A percentile compares a stretch with the other conserved stretches of the same genome.
Conservation (phyloP, 2,329 filamentous ascomycete genomes). For the Eutypa lata region DNA sequence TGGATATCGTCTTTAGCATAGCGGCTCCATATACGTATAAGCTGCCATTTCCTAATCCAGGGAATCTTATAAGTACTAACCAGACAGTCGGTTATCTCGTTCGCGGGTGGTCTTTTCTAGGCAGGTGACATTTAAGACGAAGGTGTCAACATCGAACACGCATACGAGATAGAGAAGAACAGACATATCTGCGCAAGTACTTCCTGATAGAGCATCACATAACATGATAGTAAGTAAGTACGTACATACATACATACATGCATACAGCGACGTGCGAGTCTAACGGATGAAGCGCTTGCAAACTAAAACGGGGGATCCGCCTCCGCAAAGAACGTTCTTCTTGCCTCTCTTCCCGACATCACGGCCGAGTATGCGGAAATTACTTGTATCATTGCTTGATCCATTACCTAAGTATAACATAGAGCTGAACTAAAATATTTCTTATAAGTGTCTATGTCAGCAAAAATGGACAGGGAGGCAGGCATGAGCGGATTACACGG, state of each 20-base stretch:
- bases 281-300: background rate
- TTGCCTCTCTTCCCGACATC: background rate
- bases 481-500: no score
- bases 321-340: background rate
- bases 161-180: background rate
- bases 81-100: background rate
- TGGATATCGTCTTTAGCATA: background rate
- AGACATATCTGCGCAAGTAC: background rate
- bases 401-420: no score
- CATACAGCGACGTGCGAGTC: background rate
- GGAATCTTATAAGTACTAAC: background rate
- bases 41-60: background rate
- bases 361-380: background rate
- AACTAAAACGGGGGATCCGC: background rate
- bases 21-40: background rate
- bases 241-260: background rate
- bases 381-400: background rate
- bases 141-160: background rate
- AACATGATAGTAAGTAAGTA: background rate
- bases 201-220: background rate
- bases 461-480: no score
- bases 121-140: background rate
- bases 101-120: background rate
- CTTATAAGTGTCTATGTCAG: no score
- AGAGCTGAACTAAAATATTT: no score